Base-by-base conservation (phyloP, 352 stramenopile species). In the Globisporangium takayamanum region DNA sequence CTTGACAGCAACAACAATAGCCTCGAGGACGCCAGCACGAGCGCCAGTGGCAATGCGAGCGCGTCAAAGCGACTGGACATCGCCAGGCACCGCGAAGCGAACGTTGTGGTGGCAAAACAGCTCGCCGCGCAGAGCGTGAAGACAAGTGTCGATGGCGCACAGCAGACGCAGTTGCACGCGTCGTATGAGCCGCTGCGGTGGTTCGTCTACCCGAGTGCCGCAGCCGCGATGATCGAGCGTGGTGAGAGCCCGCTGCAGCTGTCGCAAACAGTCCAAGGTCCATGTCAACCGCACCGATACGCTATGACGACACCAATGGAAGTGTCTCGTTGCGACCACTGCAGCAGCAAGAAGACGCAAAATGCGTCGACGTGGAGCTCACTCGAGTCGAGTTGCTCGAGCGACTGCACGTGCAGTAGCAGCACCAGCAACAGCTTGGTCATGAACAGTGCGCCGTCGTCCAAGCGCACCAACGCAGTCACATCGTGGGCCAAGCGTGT, bases 151-250 rank as follows among this genome's bases (percentile, higher is more conserved):
- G 60, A 63, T 12, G 73, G 63, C 11, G 73, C 67, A 1, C 74
- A 76, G 25, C 69, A 63, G 18, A 59, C 65, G 0, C 73, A 78
- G 63, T 85, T 86, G 68, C 67, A 85, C 33, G 63, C 70, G 5
- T 60, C 69, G 12, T 68, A 73, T 26, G 79, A 87, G 18, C 63
- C 67, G 26, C 67, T 94, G 16, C 78, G 84, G 39, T 94, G 81
- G 81, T 92, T 89, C 44, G 74, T 80, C 12, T 87, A 89, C 53
- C 81, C 81, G 30, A 76, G 72, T 0, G 80, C 92, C 62, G 81
- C 72, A 83, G 86, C 53, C 92, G 97, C 76, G 74, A 94, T 52
- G 63, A 83, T 72, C 76, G 98, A 83, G 84, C 83, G 30, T 15
- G 69, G 70, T 60, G 92, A 58, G 70, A 97, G 69, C 83, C 97